phyloP scores from a whole-genome alignment of 768 basidiomycete genomes.

The Coprinopsis sp. region DNA sequence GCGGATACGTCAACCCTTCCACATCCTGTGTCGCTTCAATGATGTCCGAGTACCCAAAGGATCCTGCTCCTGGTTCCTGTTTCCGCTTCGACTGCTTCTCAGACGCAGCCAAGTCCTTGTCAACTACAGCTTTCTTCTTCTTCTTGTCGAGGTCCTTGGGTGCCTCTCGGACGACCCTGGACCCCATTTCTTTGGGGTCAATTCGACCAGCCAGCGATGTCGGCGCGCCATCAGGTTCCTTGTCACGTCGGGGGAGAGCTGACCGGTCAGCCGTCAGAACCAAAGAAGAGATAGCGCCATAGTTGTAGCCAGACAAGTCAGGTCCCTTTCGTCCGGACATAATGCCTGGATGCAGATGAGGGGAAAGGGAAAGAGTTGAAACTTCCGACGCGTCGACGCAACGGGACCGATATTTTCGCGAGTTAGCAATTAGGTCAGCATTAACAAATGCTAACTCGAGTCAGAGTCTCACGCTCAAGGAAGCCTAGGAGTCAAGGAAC shows the following conservation, averaged over 20 bases:
- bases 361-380: not conserved
- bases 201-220: conserved; percentile 91
- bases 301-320: conserved; percentile 91
- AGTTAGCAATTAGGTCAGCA: too few species aligned
- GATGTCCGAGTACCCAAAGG: conserved; percentile 87
- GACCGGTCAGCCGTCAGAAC: conserved; percentile 91
- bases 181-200: conserved; percentile 89
- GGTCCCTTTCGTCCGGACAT: conserved; percentile 40
- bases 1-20: conserved; percentile 87
- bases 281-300: conserved; percentile 90
- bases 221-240: conserved; percentile 95
- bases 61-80: conserved; percentile 47
- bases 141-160: conserved; percentile 92
- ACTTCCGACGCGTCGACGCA: too few species aligned
- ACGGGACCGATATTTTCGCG: too few species aligned
- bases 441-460: too few species aligned
- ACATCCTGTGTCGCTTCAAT: conserved; percentile 92
- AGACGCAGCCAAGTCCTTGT: conserved; percentile 40
- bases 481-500: too few species aligned
- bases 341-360: conserved; percentile 12
- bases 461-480: too few species aligned
- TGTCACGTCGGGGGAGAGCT: conserved; percentile 77
- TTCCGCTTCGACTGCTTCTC: conserved; percentile 61
- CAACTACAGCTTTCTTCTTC: conserved; percentile 75
- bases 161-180: conserved; percentile 73